Base-by-base conservation (phyloP, 305 asterid genomes). In the Ajuga reptans region DNA sequence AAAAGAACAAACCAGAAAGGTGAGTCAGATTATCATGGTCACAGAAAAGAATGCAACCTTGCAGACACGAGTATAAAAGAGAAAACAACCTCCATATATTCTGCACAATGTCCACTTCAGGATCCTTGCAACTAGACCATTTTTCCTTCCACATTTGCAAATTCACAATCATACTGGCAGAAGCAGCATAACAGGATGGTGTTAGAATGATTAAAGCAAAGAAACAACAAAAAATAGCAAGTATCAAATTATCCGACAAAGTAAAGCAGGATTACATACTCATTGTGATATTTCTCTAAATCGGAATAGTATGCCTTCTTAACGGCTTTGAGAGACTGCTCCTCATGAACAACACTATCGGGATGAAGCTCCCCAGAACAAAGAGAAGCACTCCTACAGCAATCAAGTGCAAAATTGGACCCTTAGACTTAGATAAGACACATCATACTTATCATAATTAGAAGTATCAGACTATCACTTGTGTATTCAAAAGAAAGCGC, bases 331-430 rank as follows among this genome's bases (percentile, higher is more conserved):
- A 79, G 76, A 64, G 74, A 71, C 72, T 82, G 85, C 80, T 87
- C 95, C 60, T 60, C 75, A 4, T 52, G 79, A 79, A 90, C 78
- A 64, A 91, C 77, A 65, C 73, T 73, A 76, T 91, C 99, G 16
- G 99, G 99, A 78, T 91, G 96, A 75, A 84, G 85, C 79, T 84
- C 77, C 68, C 95, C 96, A 66, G 74, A 79, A 82, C 97, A 91
- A 39, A 93, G 79, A 75, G 88, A 81, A 75, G 86, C 76, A 72
- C 95, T 88, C 99, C 99, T 93, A 81, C 80, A 73, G 77, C 72
- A 78, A 75, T 64, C 79, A 64, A 64, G 56, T 12, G 51, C 10
- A 77, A 64, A 68, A 65, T 60, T 68, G 65, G 71, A 60, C 57
- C 71, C 58, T 68, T 57, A 68, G 65, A 74, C 68, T 62, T 72